Conservation (phyloP, 2,329 filamentous ascomycete genomes). For the Bertia moriformis region DNA sequence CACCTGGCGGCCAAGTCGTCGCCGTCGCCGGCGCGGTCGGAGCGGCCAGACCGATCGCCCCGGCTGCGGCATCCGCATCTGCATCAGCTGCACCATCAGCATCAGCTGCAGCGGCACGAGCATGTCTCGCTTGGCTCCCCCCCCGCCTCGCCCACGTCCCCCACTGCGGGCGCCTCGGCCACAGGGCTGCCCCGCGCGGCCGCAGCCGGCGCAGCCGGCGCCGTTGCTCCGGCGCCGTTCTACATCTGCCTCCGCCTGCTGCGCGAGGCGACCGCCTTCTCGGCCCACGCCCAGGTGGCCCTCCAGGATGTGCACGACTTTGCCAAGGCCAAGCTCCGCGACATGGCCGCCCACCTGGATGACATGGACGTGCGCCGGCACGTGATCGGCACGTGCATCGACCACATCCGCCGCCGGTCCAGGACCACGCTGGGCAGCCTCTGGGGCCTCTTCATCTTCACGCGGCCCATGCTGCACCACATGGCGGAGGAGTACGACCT, state of each 20-base stretch:
- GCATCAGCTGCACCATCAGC: slow-evolving; percentile 27
- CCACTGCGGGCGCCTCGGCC: no score
- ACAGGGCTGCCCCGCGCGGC: no score
- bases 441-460: slow-evolving; percentile 41
- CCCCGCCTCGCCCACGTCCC: no score
- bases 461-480: slow-evolving; percentile 28
- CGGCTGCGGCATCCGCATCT: no score
- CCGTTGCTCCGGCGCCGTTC: no score
- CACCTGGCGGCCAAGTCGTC: slow-evolving; percentile 27
- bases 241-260: slow-evolving; percentile 52
- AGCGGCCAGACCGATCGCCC: slow-evolving; percentile 15
- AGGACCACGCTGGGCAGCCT: slow-evolving; percentile 58
- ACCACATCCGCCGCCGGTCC: slow-evolving; percentile 51
- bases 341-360: slow-evolving; percentile 35
- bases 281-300: slow-evolving; percentile 35
- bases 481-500: slow-evolving; percentile 46
- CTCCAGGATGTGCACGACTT: slow-evolving; percentile 49
- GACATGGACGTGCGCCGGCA: slow-evolving; percentile 34
- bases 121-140: no score
- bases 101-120: not conserved
- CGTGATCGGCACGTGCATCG: slow-evolving; percentile 53
- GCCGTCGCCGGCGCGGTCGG: slow-evolving; percentile 22
- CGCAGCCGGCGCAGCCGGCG: no score
- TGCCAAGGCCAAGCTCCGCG: slow-evolving; percentile 43
- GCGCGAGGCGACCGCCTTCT: slow-evolving; percentile 51